Conservation (phyloP, 2,329 filamentous ascomycete species). For the Ophiosphaerella herpotricha region DNA sequence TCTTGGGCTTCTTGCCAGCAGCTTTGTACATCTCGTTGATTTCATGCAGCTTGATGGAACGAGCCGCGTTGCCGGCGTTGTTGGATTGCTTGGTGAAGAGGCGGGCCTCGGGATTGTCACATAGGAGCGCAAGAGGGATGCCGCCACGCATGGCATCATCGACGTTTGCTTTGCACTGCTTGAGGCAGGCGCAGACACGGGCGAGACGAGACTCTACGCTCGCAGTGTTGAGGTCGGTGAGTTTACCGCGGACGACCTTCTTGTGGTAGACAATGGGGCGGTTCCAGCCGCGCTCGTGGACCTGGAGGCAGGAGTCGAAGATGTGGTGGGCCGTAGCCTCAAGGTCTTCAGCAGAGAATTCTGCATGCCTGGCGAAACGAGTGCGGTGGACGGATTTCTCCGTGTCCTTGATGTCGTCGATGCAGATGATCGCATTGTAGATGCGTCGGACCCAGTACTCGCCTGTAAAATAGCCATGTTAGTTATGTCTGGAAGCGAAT, state of each 20-base stretch:
- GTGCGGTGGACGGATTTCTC: slow-evolving; percentile 14
- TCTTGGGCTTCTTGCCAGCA: background rate
- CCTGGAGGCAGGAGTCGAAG: slow-evolving; percentile 30
- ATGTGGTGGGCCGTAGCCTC: slow-evolving; percentile 37
- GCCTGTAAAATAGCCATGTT: slow-evolving; percentile 7
- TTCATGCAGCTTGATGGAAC: slow-evolving; percentile 12
- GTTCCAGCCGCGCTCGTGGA: slow-evolving; percentile 34
- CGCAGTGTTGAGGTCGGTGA: slow-evolving; percentile 18
- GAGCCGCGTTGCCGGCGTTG: slow-evolving; percentile 28
- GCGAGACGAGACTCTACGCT: slow-evolving; percentile 26
- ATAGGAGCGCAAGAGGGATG: slow-evolving; percentile 25
- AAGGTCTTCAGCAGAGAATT: slow-evolving; percentile 22
- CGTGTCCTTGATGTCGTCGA: slow-evolving; percentile 21
- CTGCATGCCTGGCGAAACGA: slow-evolving; percentile 16
- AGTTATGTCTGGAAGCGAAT: background rate
- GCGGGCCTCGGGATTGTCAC: slow-evolving; percentile 31
- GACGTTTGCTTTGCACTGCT: slow-evolving; percentile 27
- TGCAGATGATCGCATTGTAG: slow-evolving; percentile 37
- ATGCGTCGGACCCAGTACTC: slow-evolving; percentile 37
- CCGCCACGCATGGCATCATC: slow-evolving; percentile 36
- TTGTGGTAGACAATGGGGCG: slow-evolving; percentile 28
- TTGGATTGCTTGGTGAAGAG: slow-evolving; percentile 28
- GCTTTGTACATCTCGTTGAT: no score
- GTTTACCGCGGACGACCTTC: slow-evolving; percentile 27
- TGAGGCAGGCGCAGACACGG: slow-evolving; percentile 24